Evolutionary conservation across 1,284 basidiomycete genomes (phyloP), one percentile per base, ranked within the genome.

Genomic region (Sporisorium sorghi): DNA sequence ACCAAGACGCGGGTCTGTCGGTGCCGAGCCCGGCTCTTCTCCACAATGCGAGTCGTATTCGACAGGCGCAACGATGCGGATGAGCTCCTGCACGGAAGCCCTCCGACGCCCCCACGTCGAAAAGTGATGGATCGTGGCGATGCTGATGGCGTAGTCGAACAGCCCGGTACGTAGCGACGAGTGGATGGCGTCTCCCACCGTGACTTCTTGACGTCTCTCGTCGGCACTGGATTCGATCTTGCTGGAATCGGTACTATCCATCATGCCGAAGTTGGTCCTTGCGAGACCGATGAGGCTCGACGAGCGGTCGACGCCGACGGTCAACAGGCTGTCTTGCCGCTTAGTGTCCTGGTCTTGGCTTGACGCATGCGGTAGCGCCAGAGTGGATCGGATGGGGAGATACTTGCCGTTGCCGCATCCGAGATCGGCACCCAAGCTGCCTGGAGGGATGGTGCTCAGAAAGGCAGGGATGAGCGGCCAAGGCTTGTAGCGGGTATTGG

Each of bases 361-460:
- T 35, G 2, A 4, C 46, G 19, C 19, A 23, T 17, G 40, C 8
- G 33, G 15, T 9, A 57, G 50, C 7, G 52, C 65, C 0, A 81
- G 58, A 9, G 59, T 68, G 30, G 83, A 84, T 6, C 79, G 62
- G 17, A 84, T 61, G 7, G 79, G 80, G 1, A 99, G 88, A 85
- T 98, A 98, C 88, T 98, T 98, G 47, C 97, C 97, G 77, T 99
- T 99, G 0, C 97, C 97, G 19, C 94, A 95, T 9, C 97, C 97
- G 12, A 93, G 91, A 85, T 99, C 97, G 15, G 97, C 88, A 6
- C 97, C 96, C 23, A 98, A 85, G 83, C 90, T 92, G 23, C 93
- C 91, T 9, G 89, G 85, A 3, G 92, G 90, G 2, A 98, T 84
- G 17, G 88, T 88, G 6, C 88, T 87, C 37, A 99, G 87, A 83